phyloP scores from a whole-genome alignment of 306 rosid genomes.

The barrel medic (Medicago truncatula) region MtrunA17r5.0-ANR NC_053048.1:37243001-37243500 shows the following conservation, averaged over 20 bases:
- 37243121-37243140: conserved; percentile 40
- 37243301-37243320: conserved; percentile 90
- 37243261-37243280: conserved; percentile 54
- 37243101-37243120: conserved; percentile 54
- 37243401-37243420: conserved; percentile 44
- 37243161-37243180: conserved; percentile 38
- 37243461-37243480: background rate
- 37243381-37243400: conserved; percentile 52
- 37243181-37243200: conserved; percentile 48
- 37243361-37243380: conserved; percentile 82
- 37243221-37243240: conserved; percentile 36
- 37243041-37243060: conserved; percentile 98
- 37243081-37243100: conserved; percentile 57
- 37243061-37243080: conserved; percentile 62
- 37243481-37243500: conserved; percentile 13
- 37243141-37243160: conserved; percentile 45
- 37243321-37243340: conserved; percentile 97
- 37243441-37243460: conserved; percentile 30
- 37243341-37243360: conserved; percentile 92
- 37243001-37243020: conserved; percentile 79
- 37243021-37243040: conserved; percentile 94
- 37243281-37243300: conserved; percentile 58
- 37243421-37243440: conserved; percentile 41
- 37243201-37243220: conserved; percentile 58
- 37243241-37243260: conserved; percentile 44